A percentile compares a stretch with the other conserved stretches of the same genome.
Conservation (phyloP, 306 rosid genomes). For the Rubus parviflorus region DNA sequence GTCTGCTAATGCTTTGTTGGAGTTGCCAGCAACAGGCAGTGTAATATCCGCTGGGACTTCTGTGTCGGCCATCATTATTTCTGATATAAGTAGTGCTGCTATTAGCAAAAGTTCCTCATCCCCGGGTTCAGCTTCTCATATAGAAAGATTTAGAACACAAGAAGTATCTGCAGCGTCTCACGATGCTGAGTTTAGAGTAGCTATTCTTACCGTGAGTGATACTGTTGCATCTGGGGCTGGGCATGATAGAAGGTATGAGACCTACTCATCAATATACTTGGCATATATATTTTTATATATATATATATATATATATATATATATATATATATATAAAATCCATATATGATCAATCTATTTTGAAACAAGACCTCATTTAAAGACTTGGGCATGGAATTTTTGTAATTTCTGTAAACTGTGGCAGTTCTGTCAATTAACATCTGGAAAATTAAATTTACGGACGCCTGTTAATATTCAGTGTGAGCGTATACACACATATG, state of each 20-base stretch:
- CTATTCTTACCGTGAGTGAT: slow-evolving; percentile 91
- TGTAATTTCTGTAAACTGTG: neutral
- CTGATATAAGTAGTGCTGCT: slow-evolving; percentile 46
- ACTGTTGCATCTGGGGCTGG: slow-evolving; percentile 88
- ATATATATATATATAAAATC: neutral
- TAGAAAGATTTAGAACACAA: slow-evolving; percentile 29
- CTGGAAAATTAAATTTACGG: neutral
- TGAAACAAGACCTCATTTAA: neutral
- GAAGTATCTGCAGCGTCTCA: slow-evolving; percentile 33
- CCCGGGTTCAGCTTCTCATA: slow-evolving; percentile 30
- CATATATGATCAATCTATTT: neutral
- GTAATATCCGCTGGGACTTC: slow-evolving; percentile 61
- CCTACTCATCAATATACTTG: neutral
- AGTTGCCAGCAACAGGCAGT: slow-evolving; percentile 69
- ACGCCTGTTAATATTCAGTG: neutral
- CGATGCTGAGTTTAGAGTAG: slow-evolving; percentile 52
- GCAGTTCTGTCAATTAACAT: neutral
- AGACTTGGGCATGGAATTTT: neutral
- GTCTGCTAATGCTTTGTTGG: slow-evolving; percentile 89
- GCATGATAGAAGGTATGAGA: slow-evolving; percentile 84
- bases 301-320: no score
- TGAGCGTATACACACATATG: neutral
- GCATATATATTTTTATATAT: no score
- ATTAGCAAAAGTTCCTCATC: slow-evolving; percentile 24
- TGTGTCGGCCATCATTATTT: slow-evolving; percentile 64